These are phyloP conservation scores for Peronospora tabacina DNA, from an alignment of 352 stramenopile species.

Conservation along the genomic window DNA sequence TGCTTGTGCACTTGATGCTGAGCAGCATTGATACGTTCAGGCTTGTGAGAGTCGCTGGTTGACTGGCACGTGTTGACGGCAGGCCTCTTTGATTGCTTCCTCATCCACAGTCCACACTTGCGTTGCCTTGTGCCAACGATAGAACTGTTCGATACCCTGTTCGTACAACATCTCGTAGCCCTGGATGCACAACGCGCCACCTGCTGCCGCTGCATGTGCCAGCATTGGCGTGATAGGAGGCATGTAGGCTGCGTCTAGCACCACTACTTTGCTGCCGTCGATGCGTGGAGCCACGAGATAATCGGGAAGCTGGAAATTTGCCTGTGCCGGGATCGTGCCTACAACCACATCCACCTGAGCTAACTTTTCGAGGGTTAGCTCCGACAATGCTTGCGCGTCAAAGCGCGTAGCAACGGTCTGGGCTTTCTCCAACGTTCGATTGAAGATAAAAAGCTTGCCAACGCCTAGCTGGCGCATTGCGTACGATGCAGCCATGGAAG, in stretches of 20 bases:
- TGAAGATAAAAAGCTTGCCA: slow-evolving; percentile 89
- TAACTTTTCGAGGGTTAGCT: slow-evolving; percentile 43
- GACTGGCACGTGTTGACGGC: slow-evolving; percentile 40
- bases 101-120: slow-evolving; percentile 37
- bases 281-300: slow-evolving; percentile 39
- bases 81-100: slow-evolving; percentile 49
- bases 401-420: slow-evolving; percentile 85
- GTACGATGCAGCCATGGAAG: slow-evolving; percentile 93
- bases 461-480: slow-evolving; percentile 84
- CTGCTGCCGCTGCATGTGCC: slow-evolving; percentile 74
- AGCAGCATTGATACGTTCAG: slow-evolving; percentile 7
- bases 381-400: slow-evolving; percentile 56
- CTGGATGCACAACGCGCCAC: slow-evolving; percentile 84
- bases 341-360: slow-evolving; percentile 87
- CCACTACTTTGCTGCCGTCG: slow-evolving; percentile 47
- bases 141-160: slow-evolving; percentile 95
- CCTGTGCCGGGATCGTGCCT: slow-evolving; percentile 91
- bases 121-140: slow-evolving; percentile 85
- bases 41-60: slow-evolving; percentile 43
- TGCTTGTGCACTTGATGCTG: background rate
- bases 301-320: slow-evolving; percentile 71
- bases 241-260: slow-evolving; percentile 98
- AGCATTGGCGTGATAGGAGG: slow-evolving; percentile 92
- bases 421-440: slow-evolving; percentile 92
- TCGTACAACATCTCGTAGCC: slow-evolving; percentile 98